Base-by-base conservation (phyloP, 148 eudicot species). In the Cornus suecica region DNA sequence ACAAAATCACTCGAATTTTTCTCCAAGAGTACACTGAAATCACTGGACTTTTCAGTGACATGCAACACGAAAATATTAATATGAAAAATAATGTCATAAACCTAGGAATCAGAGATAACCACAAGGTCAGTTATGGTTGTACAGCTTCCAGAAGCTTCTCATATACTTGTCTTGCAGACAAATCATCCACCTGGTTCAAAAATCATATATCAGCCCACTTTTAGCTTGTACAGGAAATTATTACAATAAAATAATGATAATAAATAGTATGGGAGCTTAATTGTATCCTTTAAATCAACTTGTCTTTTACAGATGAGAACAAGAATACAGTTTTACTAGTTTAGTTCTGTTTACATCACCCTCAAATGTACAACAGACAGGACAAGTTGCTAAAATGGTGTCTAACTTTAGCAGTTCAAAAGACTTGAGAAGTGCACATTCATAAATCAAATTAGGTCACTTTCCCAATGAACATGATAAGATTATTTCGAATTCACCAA, bases 61-160 rank as follows among this genome's bases (percentile, higher is more conserved):
- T 48, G 20, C 20, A 48, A 14, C 2, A 7, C 18, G 54, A 48
- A 14, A 16, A 48, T 13, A 1, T 48, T 48, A 37, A 37, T 37
- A 48, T 13, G 18, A 48, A 48, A 48, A 48, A 48, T 48, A 48
- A 58, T 22, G 62, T 22, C 62, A 58, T n/a, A 58, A 58, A 8
- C 16, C 28, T 24, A 26, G 68, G 24, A 32, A 23, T 54, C 15
- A 41, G 24, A 25, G 24, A 45, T 42, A 60, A 48, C 48, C 26
- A 68, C 28, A 11, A 60, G 61, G 65, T 28, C 26, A 61, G 65
- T 92, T 89, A 92, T 65, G 97, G 98, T 71, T 90, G 97, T 78
- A 94, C 97, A 73, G 97, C 91, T 84, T 94, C 99, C 51, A 94
- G 79, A 74, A 94, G 96, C 79, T 94, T 94, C 85, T 94, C 99